Conservation (phyloP, 2,329 filamentous ascomycete species). For the Colletotrichum phormii region DNA sequence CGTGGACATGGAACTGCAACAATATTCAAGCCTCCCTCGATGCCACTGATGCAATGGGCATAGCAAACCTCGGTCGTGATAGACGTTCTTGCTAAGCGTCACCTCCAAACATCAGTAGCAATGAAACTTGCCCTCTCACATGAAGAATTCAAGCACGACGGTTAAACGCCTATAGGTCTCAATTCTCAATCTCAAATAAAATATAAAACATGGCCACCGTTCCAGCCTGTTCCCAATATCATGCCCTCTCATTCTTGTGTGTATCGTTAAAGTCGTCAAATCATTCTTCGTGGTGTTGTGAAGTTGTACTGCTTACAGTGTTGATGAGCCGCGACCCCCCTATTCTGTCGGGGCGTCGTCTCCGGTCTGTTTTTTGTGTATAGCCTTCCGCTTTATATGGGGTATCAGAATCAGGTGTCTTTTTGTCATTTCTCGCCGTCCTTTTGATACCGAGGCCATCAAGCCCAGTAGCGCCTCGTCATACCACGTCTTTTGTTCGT, state of each 20-base stretch:
- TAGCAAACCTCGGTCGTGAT: too few species aligned
- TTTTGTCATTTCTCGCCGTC: not conserved
- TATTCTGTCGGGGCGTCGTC: not conserved
- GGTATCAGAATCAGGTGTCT: slow-evolving; percentile 13
- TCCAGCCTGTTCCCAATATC: not conserved
- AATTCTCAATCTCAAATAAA: slow-evolving; percentile 4
- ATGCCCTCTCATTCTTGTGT: not conserved
- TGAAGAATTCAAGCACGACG: not conserved
- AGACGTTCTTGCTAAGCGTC: too few species aligned
- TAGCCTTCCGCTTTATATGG: slow-evolving; percentile 27
- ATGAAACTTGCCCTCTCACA: not conserved
- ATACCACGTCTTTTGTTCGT: not conserved
- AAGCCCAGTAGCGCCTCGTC: not conserved
- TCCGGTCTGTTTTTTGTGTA: slow-evolving; percentile 22
- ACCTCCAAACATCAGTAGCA: not conserved
- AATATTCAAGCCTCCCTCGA: not conserved
- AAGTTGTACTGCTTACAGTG: slow-evolving; percentile 22
- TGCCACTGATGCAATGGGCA: too few species aligned
- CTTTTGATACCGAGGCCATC: not conserved
- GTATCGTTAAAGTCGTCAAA: slow-evolving; percentile 16
- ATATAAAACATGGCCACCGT: not conserved
- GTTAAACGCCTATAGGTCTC: not conserved
- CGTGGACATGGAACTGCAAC: too few species aligned
- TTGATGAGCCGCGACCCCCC: not conserved
- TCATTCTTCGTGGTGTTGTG: slow-evolving; percentile 22